phyloP scores from a whole-genome alignment of 306 rosid species.

The Mucuna pruriens region DNA sequence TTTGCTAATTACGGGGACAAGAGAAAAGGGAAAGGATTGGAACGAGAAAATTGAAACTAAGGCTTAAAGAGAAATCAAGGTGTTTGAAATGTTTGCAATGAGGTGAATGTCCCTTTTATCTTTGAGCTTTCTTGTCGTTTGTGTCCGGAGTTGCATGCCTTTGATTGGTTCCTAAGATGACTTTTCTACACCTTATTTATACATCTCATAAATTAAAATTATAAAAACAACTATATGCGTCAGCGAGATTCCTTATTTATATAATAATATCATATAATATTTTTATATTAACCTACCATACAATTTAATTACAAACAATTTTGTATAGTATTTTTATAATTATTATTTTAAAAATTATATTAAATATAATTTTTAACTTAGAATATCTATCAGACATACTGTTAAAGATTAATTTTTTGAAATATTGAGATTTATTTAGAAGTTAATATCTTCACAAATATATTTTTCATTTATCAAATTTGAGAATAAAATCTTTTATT shows the following conservation, averaged over 20 bases:
- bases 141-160: constrained; percentile 40
- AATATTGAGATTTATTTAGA: too few relatives aligned
- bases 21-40: background rate
- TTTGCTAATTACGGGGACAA: background rate
- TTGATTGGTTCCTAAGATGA: constrained; percentile 73
- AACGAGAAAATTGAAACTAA: constrained; percentile 5
- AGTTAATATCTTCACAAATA: too few relatives aligned
- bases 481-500: too few relatives aligned
- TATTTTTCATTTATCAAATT: too few relatives aligned
- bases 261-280: background rate
- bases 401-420: too few relatives aligned
- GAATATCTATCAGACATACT: too few relatives aligned
- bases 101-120: constrained; percentile 66
- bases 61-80: constrained; percentile 48
- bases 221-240: constrained; percentile 36
- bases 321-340: too few relatives aligned
- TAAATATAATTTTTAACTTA: too few relatives aligned
- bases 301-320: too few relatives aligned
- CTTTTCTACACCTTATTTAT: constrained; percentile 54
- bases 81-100: constrained; percentile 83
- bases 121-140: constrained; percentile 61
- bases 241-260: constrained; percentile 13
- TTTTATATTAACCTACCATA: too few relatives aligned
- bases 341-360: too few relatives aligned
- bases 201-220: too few relatives aligned